These are phyloP conservation scores for Trapa bicornis DNA, from an alignment of 345 rosid species.

Conservation along the genomic window DNA sequence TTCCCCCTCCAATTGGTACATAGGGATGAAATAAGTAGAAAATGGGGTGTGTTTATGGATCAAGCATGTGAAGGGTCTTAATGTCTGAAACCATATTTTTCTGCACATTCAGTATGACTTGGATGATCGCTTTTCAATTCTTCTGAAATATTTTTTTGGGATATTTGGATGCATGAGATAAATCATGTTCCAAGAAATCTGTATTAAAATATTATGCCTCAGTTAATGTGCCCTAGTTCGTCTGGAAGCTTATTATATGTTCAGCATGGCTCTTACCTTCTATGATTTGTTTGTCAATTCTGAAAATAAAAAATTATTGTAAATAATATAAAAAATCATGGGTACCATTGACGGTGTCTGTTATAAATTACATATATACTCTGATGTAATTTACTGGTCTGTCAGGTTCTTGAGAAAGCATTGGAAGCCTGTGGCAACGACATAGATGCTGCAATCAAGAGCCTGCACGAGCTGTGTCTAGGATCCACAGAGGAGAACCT, in stretches of 20 bases:
- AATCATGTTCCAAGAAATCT: no score
- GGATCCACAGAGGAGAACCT: conserved; percentile 23
- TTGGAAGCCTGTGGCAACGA: conserved; percentile 62
- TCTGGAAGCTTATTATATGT: background rate
- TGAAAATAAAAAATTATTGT: background rate
- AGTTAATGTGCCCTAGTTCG: no score
- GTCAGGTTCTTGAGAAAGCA: conserved; percentile 61
- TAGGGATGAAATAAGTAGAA: background rate
- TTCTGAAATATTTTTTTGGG: background rate
- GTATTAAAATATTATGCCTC: no score
- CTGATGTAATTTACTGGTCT: background rate
- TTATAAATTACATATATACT: background rate
- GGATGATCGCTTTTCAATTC: background rate
- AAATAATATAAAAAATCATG: background rate
- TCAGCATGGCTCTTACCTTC: background rate
- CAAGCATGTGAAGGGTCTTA: no score
- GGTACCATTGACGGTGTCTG: background rate
- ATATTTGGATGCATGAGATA: no score
- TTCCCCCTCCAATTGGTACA: background rate
- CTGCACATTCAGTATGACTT: background rate
- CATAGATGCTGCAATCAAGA: conserved; percentile 54
- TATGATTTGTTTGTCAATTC: no score
- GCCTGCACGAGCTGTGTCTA: conserved; percentile 39
- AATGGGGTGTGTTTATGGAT: no score
- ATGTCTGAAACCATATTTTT: no score